Conservation (phyloP, 805 yeast genomes). For the Candida arabinofermentans region DNA sequence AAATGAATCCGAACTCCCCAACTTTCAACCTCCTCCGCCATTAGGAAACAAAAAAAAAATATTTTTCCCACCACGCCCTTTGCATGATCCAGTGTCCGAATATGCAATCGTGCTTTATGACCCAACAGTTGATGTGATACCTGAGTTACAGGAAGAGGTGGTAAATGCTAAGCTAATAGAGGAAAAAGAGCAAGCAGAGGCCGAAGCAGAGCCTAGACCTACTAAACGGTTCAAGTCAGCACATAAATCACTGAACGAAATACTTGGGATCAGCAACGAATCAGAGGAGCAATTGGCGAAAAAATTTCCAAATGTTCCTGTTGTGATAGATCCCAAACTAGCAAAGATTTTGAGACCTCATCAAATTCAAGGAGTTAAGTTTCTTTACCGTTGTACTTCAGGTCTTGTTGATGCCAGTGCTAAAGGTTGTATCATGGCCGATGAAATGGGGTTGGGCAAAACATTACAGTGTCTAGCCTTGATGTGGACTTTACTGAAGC, state of each 20-base stretch:
- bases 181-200: slow-evolving; percentile 24
- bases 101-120: slow-evolving; percentile 93
- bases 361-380: slow-evolving; percentile 93
- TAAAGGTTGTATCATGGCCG: slow-evolving; percentile 97
- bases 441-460: slow-evolving; percentile 94
- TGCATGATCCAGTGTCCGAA: slow-evolving; percentile 94
- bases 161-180: slow-evolving; percentile 21
- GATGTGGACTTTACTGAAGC: slow-evolving; percentile 88
- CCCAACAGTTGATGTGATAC: slow-evolving; percentile 75
- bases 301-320: slow-evolving; percentile 83
- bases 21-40: slow-evolving; percentile 61
- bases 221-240: slow-evolving; percentile 36
- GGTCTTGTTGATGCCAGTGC: slow-evolving; percentile 83
- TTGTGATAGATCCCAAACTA: slow-evolving; percentile 87
- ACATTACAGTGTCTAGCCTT: slow-evolving; percentile 85
- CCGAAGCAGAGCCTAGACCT: slow-evolving; percentile 22
- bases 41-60: slow-evolving; percentile 75
- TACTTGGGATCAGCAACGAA: slow-evolving; percentile 63
- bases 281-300: slow-evolving; percentile 43
- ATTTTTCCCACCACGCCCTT: slow-evolving; percentile 76
- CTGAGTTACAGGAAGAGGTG: slow-evolving; percentile 29
- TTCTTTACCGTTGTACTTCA: slow-evolving; percentile 84
- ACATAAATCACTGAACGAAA: slow-evolving; percentile 71
- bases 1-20: slow-evolving; percentile 25
- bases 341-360: slow-evolving; percentile 89